Conservation (phyloP, 140 eudicot genomes). For the Anethum foeniculum region DNA sequence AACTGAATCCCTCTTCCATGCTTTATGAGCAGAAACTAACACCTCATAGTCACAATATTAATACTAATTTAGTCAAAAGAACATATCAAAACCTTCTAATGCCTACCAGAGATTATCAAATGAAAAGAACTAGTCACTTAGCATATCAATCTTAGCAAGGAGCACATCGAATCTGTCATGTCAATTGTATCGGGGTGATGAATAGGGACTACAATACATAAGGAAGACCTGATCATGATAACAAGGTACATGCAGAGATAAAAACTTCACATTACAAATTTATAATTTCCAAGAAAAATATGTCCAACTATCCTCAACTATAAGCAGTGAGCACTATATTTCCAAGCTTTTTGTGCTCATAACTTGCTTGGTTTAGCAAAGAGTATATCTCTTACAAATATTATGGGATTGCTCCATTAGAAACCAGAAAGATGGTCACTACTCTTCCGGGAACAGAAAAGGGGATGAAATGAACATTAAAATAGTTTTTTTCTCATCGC, state of each 20-base stretch:
- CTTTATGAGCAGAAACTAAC: neutral
- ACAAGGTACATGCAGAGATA: slow-evolving; percentile 7
- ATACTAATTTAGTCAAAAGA: neutral
- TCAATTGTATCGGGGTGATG: neutral
- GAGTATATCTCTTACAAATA: neutral
- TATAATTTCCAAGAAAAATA: neutral
- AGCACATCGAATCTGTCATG: neutral
- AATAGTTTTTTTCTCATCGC: neutral
- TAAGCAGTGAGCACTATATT: neutral
- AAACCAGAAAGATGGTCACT: neutral
- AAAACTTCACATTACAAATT: neutral
- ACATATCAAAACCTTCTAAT: neutral
- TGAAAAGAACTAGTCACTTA: neutral
- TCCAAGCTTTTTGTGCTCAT: neutral
- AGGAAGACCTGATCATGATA: slow-evolving; percentile 11
- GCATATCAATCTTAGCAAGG: neutral
- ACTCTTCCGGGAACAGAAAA: neutral
- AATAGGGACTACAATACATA: neutral
- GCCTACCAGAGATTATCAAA: neutral
- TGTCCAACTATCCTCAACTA: neutral
- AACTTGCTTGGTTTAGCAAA: slow-evolving; percentile 5
- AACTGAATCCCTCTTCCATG: neutral
- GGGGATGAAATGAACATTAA: neutral
- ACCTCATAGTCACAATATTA: neutral
- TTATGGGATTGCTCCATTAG: neutral